Conservation (phyloP, 306 rosid species). For the Prunus persica region Prunus_persica_NCBIv2 NC_034013.1:14398001-14398500, state of each 20-base stretch:
- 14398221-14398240: not conserved
- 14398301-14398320: not conserved
- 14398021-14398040: not conserved
- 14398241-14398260: not conserved
- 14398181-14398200: not conserved
- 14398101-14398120: constrained; percentile 30
- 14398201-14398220: not conserved
- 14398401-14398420: not conserved
- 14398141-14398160: not conserved
- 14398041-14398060: not conserved
- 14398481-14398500: not conserved
- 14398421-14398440: not conserved
- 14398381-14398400: not conserved
- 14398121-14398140: constrained; percentile 29
- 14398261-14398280: not conserved
- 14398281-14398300: constrained; percentile 28
- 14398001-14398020: not conserved
- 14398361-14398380: not conserved
- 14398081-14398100: constrained; percentile 35
- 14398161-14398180: constrained; percentile 38
- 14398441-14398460: too few relatives aligned
- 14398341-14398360: not conserved
- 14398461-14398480: not conserved
- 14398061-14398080: not conserved
- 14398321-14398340: not conserved